Evolutionary conservation across 1,284 basidiomycete species (phyloP).

Genomic region (Rhodofomes roseus): DNA sequence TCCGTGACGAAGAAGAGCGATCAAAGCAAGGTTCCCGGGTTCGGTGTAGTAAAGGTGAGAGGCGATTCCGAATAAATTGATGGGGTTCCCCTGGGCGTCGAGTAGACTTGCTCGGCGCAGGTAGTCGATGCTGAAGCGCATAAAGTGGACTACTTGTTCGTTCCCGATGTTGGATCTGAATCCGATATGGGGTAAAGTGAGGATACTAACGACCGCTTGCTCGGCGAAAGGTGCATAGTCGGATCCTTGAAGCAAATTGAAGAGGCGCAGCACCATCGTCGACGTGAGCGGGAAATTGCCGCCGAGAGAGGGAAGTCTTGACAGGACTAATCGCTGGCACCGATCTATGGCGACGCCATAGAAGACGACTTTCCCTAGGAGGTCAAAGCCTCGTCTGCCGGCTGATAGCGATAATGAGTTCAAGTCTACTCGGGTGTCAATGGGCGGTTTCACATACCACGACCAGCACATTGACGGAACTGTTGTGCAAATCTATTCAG

Average conservation of each 20-base stretch:
- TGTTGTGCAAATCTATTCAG: slow-evolving; percentile 21
- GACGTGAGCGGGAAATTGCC: slow-evolving; percentile 65
- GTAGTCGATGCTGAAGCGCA: slow-evolving; percentile 71
- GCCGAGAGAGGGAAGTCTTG: slow-evolving; percentile 57
- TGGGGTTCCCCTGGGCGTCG: slow-evolving; percentile 47
- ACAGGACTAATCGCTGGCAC: slow-evolving; percentile 59
- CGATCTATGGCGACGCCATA: slow-evolving; percentile 61
- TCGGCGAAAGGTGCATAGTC: slow-evolving; percentile 44
- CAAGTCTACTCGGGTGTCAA: not conserved
- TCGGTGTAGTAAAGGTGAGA: slow-evolving; percentile 63
- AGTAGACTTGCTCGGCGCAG: slow-evolving; percentile 54
- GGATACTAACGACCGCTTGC: slow-evolving; percentile 46
- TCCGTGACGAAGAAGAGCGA: slow-evolving; percentile 52
- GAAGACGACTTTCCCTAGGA: slow-evolving; percentile 68
- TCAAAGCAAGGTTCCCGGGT: slow-evolving; percentile 65
- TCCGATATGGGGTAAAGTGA: slow-evolving; percentile 54
- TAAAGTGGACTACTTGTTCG: slow-evolving; percentile 57
- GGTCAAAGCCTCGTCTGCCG: slow-evolving; percentile 63
- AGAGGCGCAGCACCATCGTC: slow-evolving; percentile 58
- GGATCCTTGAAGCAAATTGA: slow-evolving; percentile 63
- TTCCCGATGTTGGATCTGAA: slow-evolving; percentile 50
- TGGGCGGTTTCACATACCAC: slow-evolving; percentile 14
- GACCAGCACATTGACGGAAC: slow-evolving; percentile 67
- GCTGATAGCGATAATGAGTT: not conserved
- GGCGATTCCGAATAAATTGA: slow-evolving; percentile 55